Base-by-base conservation (phyloP, 2,329 filamentous ascomycete species). In the Apiospora kogelbergensis region DNA sequence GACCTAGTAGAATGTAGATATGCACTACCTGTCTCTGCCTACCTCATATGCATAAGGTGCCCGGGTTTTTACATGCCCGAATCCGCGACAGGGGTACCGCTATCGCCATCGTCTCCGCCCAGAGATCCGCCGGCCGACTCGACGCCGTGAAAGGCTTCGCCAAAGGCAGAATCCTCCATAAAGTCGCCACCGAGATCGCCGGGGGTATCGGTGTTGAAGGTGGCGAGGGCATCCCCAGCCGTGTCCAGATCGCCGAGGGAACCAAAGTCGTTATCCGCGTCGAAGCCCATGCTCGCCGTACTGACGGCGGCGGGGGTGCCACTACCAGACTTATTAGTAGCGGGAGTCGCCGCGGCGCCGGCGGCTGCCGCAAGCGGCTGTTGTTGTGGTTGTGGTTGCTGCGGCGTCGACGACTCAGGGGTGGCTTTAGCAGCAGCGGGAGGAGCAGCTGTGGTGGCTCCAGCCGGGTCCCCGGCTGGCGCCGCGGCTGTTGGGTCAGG, bases 161-260 rank as follows among this genome's bases (percentile, higher is more conserved):
- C 93, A 81, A 96, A 96, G 1, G 92, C 93, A 44, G 91, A 93
- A 75, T 94, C 91, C 71, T 91, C 91, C 82, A 90, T 86, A 73
- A 88, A 78, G 10, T 86, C 88, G 53, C 88, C 87, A 26, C 83
- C 87, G 5, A 88, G 79, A 40, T 84, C 85, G 4, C 81, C 84
- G 17, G 88, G 86, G 20, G 87, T 86, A 53, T 88, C 89, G 76
- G 73, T 72, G 24, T 48, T 37, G 67, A 91, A 93, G 46, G 88
- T 87, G 2, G 89, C 89, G 44, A 94, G 81, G 3, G 90, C 91
- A 75, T 93, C 91, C 17, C 90, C 91, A 0, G 91, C 91, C 30
- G 90, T 90, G 78, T 94, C 90, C 57, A 92, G 80, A 72, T 91
- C 89, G 20, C 85, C 89, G 9, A 91, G 82, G 33, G 88, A 87